Evolutionary conservation across 2,329 filamentous ascomycete genomes (phyloP), one percentile per base, ranked within the genome.

Genomic region (Botrytis fabae): DNA sequence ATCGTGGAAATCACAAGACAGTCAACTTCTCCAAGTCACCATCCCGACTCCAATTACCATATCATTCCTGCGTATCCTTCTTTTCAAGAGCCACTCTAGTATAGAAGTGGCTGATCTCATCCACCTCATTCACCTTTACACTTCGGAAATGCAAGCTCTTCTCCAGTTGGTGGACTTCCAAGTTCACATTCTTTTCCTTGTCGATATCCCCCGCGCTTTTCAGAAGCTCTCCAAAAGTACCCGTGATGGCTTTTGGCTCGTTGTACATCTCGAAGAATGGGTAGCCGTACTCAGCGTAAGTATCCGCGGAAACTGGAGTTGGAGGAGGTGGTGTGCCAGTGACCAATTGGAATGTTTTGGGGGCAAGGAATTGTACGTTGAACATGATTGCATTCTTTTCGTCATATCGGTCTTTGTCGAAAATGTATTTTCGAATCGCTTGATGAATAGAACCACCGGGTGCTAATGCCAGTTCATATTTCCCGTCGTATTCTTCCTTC

Each of bases 181-280:
- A 59, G 14, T 70, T 35, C 14, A 61, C 40, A 51, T 54, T 63
- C n/a, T 44, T 44, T 22, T 62, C 35, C 42, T 16, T 22, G 51
- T 73, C 32, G 16, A 46, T 44, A 54, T 61, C 25, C 18, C n/a
- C 71, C 9, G 62, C 54, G 8, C 38, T 38, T 38, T 61, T 69
- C 10, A 48, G 2, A 38, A 69, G 3, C 6, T 42, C 10, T 9
- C 38, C 20, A n/a, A 73, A 46, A 18, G 57, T 68, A 16, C 71
- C 71, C 14, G 22, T 38, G 10, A 70, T n/a, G 4, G 35, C 65
- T 14, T 10, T 57, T 42, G 57, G 57, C n/a, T 69, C 63, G 10
- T 73, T 35, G 3, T 73, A 73, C 8, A 69, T 54, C 18, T 70
- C 28, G 18, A 69, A 73, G 18, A 73, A 73, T 40, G 65, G 71